Percentiles rank a stretch among this genome's conserved stretches.
Evolutionary conservation across 768 basidiomycete species (phyloP).

Genomic region (Candolleomyces eurysporus): DNA sequence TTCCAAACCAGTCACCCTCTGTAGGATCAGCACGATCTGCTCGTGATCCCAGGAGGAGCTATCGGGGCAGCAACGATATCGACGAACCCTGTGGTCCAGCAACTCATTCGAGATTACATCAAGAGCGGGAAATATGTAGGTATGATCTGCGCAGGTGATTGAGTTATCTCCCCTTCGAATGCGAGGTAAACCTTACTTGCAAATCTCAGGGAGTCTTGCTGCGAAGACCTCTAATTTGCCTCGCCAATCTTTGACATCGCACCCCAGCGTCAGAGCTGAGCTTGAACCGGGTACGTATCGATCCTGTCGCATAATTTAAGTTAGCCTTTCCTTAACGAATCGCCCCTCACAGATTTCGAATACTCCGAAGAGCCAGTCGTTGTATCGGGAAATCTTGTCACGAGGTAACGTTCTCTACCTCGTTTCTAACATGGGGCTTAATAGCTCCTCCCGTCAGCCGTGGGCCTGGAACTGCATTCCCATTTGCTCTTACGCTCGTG

Average conservation of each 20-base stretch:
- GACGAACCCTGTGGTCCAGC: slow-evolving; percentile 54
- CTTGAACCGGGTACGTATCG: slow-evolving; percentile 50
- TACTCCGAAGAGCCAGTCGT: slow-evolving; percentile 77
- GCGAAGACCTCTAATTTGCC: slow-evolving; percentile 63
- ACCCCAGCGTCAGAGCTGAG: slow-evolving; percentile 63
- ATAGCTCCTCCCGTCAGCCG: slow-evolving; percentile 42
- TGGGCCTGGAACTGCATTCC: slow-evolving; percentile 76
- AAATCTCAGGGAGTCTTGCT: slow-evolving; percentile 57
- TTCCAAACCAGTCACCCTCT: background rate
- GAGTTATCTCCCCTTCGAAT: background rate
- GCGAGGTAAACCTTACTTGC: background rate
- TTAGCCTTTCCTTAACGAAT: background rate
- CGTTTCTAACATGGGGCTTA: background rate
- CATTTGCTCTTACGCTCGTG: slow-evolving; percentile 75
- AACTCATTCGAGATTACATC: slow-evolving; percentile 58
- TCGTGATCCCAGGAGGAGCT: slow-evolving; percentile 78
- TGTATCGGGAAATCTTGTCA: slow-evolving; percentile 67
- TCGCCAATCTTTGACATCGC: slow-evolving; percentile 70
- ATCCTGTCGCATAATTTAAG: background rate
- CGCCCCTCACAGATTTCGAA: slow-evolving; percentile 51
- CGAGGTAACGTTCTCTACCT: slow-evolving; percentile 50
- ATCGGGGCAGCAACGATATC: slow-evolving; percentile 77
- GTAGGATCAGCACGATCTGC: slow-evolving; percentile 63
- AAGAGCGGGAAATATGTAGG: slow-evolving; percentile 58
- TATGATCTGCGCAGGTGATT: slow-evolving; percentile 82